These are phyloP conservation scores for Discostella pseudostelligera DNA, from an alignment of 108 stramenopile species.

Conservation along the genomic window DNA sequence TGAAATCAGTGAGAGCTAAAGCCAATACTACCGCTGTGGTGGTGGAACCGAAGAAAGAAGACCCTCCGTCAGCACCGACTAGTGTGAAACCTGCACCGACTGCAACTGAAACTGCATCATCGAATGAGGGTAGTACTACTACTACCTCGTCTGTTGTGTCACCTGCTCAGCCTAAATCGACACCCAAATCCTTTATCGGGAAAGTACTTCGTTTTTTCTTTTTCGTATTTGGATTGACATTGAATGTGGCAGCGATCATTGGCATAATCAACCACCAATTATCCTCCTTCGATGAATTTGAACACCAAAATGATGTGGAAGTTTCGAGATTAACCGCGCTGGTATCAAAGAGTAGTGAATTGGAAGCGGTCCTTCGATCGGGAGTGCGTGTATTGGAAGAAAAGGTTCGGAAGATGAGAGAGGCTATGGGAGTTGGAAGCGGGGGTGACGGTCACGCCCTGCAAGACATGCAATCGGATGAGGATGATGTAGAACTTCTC, in stretches of 20 bases:
- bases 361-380: slow-evolving; percentile 14
- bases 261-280: background rate
- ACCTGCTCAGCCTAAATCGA: background rate
- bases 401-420: background rate
- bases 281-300: slow-evolving; percentile 2
- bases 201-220: background rate
- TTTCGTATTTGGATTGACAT: background rate
- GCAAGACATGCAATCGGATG: background rate
- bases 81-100: background rate
- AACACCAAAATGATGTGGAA: background rate
- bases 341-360: background rate
- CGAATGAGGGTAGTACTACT: background rate
- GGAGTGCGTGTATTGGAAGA: slow-evolving; percentile 2
- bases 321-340: background rate
- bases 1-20: slow-evolving; percentile 4
- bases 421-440: background rate
- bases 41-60: background rate
- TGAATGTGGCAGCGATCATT: slow-evolving; percentile 8
- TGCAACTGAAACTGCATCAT: background rate
- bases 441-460: background rate
- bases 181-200: background rate
- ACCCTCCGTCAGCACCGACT: background rate
- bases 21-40: background rate
- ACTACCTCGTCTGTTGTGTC: background rate
- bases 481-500: background rate